Evolutionary conservation across 306 rosid genomes (phyloP), one percentile per base, ranked within the genome.

Genomic region (Malus sieversii): DNA sequence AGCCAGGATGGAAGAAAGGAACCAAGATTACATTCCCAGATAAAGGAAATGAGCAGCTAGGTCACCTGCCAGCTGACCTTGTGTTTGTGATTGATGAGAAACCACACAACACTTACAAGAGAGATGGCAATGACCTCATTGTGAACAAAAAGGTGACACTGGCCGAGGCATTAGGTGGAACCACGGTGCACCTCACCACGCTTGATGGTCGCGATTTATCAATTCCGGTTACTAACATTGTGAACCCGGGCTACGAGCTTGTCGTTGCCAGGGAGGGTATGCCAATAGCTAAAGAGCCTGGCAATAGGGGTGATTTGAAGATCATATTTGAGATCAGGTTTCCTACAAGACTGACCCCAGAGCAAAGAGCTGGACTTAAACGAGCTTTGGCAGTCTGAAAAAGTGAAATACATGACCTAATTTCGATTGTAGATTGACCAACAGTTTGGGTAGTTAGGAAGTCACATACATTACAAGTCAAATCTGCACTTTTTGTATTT

Each of bases 1-100:
- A 92, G 84, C 98, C 98, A 0, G 98, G 99, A 42, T 96, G 99
- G 99, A 96, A 92, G 78, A 96, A 87, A 77, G 99, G 99, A 60
- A 95, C 99, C 32, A 95, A 90, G 86, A 92, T 95, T 7, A 95
- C 99, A 3, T 95, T 95, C 64, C 91, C 96, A 22, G 98, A 92
- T 42, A 92, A 95, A 89, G 99, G 99, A 53, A 95, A 95, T 44
- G 96, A 92, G 74, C 88, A 83, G 70, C 77, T 84, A 25, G 91
- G 93, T 84, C 91, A 85, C 79, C 85, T 90, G 22, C 87, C 93
- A 9, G 93, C 99, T 65, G 99, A 92, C 77, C 88, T 96, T 53
- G 89, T 92, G 18, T 96, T 92, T 78, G 92, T 96, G 81, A 90
- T 92, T 42, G 97, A 92, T 70, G 99, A 96, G 88, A 96, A 92